Conservation (phyloP, 371 early-diverging fungal species). For the Apophysomyces elegans region DNA sequence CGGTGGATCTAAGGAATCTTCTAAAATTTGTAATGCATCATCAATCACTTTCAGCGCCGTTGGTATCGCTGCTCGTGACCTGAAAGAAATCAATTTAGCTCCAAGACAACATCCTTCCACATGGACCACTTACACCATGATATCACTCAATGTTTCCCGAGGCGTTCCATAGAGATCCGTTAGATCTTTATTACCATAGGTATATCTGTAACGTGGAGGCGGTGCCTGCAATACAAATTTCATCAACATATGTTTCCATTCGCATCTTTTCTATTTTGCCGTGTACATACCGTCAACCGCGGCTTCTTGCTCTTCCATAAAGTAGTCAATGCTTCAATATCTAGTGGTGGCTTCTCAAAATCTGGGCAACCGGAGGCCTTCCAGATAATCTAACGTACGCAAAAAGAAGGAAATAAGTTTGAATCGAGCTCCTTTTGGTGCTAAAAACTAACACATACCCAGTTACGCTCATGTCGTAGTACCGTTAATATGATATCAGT, state of each 20-base stretch:
- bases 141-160: conserved; percentile 19
- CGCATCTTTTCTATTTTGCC: too few relatives aligned
- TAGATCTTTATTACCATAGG: conserved; percentile 42
- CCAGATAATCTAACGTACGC: conserved; percentile 42
- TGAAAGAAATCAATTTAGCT: conserved; percentile 6
- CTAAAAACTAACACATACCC: conserved; percentile 29
- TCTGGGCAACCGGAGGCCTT: conserved; percentile 53
- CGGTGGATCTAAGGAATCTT: conserved; percentile 31
- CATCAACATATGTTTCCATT: neutral
- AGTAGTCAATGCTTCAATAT: conserved; percentile 25
- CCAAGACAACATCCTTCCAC: neutral
- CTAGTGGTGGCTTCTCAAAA: conserved; percentile 46
- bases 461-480: conserved; percentile 45
- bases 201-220: conserved; percentile 31
- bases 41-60: conserved; percentile 33
- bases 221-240: conserved; percentile 14
- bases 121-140: conserved; percentile 38
- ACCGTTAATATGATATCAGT: conserved; percentile 47
- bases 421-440: neutral
- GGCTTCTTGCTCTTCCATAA: conserved; percentile 25
- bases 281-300: conserved; percentile 24
- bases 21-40: conserved; percentile 19
- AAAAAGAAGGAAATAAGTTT: neutral
- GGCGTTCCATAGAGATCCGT: conserved; percentile 36
- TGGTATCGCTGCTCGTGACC: conserved; percentile 31